A percentile compares a stretch with the other conserved stretches of the same genome.
These are phyloP conservation scores for Magnolia kwangsiensis DNA, from an alignment of 164 flowering plant genomes.

Conservation along the genomic window DNA sequence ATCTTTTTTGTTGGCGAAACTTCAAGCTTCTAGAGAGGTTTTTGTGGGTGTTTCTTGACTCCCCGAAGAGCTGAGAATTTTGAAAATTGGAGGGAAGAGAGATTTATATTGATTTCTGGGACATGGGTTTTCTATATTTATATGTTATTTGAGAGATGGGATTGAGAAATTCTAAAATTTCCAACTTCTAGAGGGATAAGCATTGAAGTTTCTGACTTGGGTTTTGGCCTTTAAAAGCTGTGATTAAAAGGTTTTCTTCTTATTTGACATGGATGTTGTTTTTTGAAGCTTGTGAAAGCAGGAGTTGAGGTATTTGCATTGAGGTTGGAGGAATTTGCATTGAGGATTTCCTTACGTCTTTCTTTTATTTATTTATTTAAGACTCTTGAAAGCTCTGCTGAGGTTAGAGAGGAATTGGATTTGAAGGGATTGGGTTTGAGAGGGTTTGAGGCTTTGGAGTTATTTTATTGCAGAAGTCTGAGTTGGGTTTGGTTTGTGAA, in stretches of 20 bases:
- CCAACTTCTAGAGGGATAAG: background rate
- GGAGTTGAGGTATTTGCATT: too few relatives aligned
- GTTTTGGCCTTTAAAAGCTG: background rate
- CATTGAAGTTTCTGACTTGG: background rate
- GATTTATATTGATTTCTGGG: background rate
- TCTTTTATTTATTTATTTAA: too few relatives aligned
- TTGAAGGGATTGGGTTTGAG: background rate
- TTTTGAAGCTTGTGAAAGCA: background rate
- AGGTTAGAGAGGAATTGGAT: background rate
- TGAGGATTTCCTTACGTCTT: too few relatives aligned
- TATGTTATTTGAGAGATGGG: background rate
- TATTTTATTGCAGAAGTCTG: background rate
- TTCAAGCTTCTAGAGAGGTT: background rate
- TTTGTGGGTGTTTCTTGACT: background rate
- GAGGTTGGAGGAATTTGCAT: too few relatives aligned
- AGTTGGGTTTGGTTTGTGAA: conserved; percentile 7
- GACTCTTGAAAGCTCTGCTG: background rate
- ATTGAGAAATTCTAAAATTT: background rate
- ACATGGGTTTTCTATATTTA: conserved; percentile 9
- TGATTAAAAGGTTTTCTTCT: background rate
- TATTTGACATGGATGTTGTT: conserved; percentile 2
- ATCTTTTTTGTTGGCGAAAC: background rate
- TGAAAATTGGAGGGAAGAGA: background rate
- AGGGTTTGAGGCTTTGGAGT: background rate
- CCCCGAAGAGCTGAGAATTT: background rate